phyloP scores from a whole-genome alignment of 495 filamentous ascomycete species.

The Penicillium pancosmium region DNA sequence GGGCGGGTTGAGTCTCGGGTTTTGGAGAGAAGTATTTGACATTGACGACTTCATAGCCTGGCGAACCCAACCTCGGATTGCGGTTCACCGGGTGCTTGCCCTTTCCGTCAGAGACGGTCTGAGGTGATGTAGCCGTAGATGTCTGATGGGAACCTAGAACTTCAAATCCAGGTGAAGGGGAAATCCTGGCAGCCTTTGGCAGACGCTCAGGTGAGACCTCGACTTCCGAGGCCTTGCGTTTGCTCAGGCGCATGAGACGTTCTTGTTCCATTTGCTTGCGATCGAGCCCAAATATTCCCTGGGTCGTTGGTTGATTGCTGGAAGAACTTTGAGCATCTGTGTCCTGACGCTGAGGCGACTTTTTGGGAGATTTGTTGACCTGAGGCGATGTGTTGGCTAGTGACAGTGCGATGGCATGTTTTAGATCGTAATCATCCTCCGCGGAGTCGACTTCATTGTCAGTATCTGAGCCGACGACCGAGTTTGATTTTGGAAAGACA shows the following conservation, averaged over 20 bases:
- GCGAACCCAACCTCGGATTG: background rate
- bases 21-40: background rate
- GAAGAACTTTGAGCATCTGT: background rate
- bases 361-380: background rate
- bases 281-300: slow-evolving; percentile 58
- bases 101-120: background rate
- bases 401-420: slow-evolving; percentile 56
- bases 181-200: slow-evolving; percentile 10
- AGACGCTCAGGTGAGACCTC: background rate
- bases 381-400: slow-evolving; percentile 21
- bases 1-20: background rate
- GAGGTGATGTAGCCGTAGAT: background rate
- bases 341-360: slow-evolving; percentile 1
- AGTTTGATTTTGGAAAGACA: slow-evolving; percentile 38
- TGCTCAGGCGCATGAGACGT: slow-evolving; percentile 67
- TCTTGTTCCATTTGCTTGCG: slow-evolving; percentile 87
- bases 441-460: slow-evolving; percentile 32
- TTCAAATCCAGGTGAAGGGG: slow-evolving; percentile 6
- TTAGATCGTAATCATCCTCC: slow-evolving; percentile 48
- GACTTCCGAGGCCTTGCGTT: slow-evolving; percentile 43
- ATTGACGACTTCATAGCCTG: background rate
- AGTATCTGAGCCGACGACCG: slow-evolving; percentile 39
- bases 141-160: slow-evolving; percentile 5
- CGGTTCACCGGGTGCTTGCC: background rate
- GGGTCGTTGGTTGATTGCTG: background rate